Percentiles rank a stretch among this genome's conserved stretches.
Conservation (phyloP, 2,329 filamentous ascomycete species). For the Ceratocystis albifundus region DNA sequence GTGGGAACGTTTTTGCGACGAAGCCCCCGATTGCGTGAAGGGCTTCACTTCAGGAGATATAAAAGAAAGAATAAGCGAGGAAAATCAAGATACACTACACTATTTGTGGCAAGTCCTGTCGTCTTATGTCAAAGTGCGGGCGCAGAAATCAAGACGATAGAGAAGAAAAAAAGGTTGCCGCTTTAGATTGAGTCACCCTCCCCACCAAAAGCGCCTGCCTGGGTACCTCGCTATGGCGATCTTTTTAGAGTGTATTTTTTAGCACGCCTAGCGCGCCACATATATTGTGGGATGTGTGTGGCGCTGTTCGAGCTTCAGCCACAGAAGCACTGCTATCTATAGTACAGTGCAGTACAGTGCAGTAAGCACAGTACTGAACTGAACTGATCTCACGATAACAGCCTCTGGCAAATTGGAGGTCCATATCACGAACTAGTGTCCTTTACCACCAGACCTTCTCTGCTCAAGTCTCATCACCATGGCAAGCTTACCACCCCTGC, state of each 20-base stretch:
- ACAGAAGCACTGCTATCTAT: background rate
- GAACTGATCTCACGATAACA: background rate
- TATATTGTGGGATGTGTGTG: background rate
- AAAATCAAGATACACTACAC: background rate
- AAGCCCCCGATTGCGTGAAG: constrained; percentile 20
- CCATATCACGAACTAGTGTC: background rate
- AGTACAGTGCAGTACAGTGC: no score
- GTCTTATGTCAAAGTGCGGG: background rate
- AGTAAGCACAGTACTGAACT: no score
- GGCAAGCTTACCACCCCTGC: background rate
- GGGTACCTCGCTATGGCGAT: background rate
- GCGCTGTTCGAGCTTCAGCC: constrained; percentile 1
- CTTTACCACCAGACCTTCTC: no score
- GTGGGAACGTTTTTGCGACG: constrained; percentile 23
- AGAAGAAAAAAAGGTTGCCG: constrained; percentile 5
- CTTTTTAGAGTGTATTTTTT: constrained; percentile 13
- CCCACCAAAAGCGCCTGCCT: background rate
- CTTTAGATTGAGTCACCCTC: constrained; percentile 15
- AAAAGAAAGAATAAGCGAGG: background rate
- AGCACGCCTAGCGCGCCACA: background rate
- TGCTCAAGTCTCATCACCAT: background rate
- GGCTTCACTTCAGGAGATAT: constrained; percentile 14
- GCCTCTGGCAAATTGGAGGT: no score
- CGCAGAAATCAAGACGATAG: background rate
- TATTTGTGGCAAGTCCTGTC: background rate